Evolutionary conservation across 768 basidiomycete species (phyloP).

Genomic region (Butyriboletus loyo): DNA sequence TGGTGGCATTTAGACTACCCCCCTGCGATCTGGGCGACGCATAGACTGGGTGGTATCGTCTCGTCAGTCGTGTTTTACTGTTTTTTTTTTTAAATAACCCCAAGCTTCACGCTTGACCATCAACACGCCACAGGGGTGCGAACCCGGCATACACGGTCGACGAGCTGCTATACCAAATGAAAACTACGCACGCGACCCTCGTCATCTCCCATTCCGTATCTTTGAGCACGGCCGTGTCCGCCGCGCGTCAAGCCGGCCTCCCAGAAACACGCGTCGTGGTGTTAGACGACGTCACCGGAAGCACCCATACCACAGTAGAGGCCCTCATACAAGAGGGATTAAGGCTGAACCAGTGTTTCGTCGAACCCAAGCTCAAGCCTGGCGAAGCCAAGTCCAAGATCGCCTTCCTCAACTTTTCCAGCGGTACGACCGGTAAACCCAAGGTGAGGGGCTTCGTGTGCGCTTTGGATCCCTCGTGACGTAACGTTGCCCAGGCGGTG

Average conservation of each 20-base stretch:
- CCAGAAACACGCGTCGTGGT: slow-evolving; percentile 28
- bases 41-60: slow-evolving; percentile 54
- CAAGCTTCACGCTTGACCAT: not conserved
- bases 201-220: slow-evolving; percentile 31
- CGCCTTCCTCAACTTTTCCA: slow-evolving; percentile 71
- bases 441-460: slow-evolving; percentile 12
- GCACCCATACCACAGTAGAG: slow-evolving; percentile 37
- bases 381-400: slow-evolving; percentile 62
- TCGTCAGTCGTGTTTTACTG: slow-evolving; percentile 40
- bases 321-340: slow-evolving; percentile 47
- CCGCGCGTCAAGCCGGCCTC: slow-evolving; percentile 30
- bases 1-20: slow-evolving; percentile 46
- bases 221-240: slow-evolving; percentile 27
- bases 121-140: slow-evolving; percentile 23
- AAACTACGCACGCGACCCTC: slow-evolving; percentile 24
- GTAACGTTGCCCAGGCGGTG: slow-evolving; percentile 46
- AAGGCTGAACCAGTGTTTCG: slow-evolving; percentile 36
- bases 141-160: slow-evolving; percentile 35
- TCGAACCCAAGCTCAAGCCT: slow-evolving; percentile 43
- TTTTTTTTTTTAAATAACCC: not conserved
- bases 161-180: slow-evolving; percentile 34
- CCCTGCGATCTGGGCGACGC: slow-evolving; percentile 55
- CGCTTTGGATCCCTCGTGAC: not conserved
- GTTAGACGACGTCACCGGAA: slow-evolving; percentile 20
- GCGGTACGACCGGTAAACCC: slow-evolving; percentile 66